Percentiles rank a stretch among this genome's conserved stretches.
phyloP scores from a whole-genome alignment of 352 stramenopile genomes.

The Peronospora belbahrii region DNA sequence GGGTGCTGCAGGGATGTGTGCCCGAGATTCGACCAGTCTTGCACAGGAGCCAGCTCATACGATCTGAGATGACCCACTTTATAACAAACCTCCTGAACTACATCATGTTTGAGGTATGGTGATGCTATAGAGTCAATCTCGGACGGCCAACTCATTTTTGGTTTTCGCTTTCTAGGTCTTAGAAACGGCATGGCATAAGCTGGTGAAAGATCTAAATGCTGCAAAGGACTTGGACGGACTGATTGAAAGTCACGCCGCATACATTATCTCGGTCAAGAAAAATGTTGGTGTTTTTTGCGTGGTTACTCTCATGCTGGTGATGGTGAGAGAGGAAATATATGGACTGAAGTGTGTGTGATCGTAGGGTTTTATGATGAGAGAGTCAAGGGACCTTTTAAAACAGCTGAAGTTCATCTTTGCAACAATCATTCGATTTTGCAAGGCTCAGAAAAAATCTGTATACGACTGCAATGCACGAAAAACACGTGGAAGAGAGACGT shows the following conservation, averaged over 20 bases:
- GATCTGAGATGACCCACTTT: conserved; percentile 98
- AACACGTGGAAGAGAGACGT: conserved; percentile 48
- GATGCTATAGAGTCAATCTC: neutral
- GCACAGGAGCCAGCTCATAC: conserved; percentile 90
- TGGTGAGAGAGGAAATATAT: neutral
- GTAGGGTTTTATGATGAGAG: conserved; percentile 80
- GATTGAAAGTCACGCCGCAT: conserved; percentile 93
- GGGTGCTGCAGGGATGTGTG: conserved; percentile 42
- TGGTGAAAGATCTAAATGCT: conserved; percentile 86
- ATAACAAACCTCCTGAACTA: conserved; percentile 97
- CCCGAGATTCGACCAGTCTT: conserved; percentile 64
- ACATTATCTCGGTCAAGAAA: conserved; percentile 88
- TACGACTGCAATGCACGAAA: conserved; percentile 63
- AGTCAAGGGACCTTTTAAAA: conserved; percentile 57
- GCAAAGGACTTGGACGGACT: conserved; percentile 92
- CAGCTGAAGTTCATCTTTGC: conserved; percentile 79
- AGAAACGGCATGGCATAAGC: conserved; percentile 90
- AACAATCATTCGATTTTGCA: conserved; percentile 79
- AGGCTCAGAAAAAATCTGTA: conserved; percentile 78
- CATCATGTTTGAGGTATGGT: conserved; percentile 94
- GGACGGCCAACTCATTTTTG: neutral
- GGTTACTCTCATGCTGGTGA: too few species aligned
- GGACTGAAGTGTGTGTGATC: neutral
- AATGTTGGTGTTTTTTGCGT: too few species aligned
- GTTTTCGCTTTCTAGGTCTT: conserved; percentile 49